A percentile compares a stretch with the other conserved stretches of the same genome.
These are phyloP conservation scores for Aotearoamyces nothofagi DNA, from an alignment of 2,329 filamentous ascomycete genomes.

Conservation along the genomic window DNA sequence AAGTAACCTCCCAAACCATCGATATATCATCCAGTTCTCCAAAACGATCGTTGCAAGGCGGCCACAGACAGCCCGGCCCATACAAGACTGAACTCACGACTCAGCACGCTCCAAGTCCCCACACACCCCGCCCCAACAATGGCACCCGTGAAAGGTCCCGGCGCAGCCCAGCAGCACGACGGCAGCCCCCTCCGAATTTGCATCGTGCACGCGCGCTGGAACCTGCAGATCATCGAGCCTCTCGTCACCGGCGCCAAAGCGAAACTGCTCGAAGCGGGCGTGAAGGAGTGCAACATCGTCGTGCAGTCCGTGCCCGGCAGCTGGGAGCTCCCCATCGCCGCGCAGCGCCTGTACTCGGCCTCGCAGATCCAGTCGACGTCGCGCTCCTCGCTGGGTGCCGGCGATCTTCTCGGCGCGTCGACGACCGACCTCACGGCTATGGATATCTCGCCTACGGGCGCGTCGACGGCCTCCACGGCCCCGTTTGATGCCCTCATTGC, in stretches of 20 bases:
- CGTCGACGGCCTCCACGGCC: constrained; percentile 28
- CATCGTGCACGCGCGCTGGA: constrained; percentile 96
- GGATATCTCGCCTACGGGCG: no score
- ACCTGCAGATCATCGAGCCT: constrained; percentile 67
- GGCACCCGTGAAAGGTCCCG: constrained; percentile 39
- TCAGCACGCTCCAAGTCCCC: no score
- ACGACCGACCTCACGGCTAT: constrained; percentile 57
- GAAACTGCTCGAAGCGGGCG: constrained; percentile 63
- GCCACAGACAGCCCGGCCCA: no score
- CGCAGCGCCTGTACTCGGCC: constrained; percentile 67
- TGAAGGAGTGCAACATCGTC: constrained; percentile 77
- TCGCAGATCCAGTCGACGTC: constrained; percentile 70
- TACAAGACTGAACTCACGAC: no score
- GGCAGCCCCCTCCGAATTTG: constrained; percentile 72
- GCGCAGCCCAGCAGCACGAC: constrained; percentile 43
- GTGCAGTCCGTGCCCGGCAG: constrained; percentile 82
- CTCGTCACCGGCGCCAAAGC: constrained; percentile 70
- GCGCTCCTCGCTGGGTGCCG: constrained; percentile 41
- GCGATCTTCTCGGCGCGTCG: constrained; percentile 58
- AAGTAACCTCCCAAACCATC: no score
- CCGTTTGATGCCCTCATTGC: constrained; percentile 92
- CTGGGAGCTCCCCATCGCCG: constrained; percentile 87
- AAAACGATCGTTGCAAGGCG: no score
- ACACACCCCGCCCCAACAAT: no score
- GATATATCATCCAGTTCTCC: no score